Evolutionary conservation across 2,329 filamentous ascomycete species (phyloP).

Genomic region (Cryphonectria nitschkei): DNA sequence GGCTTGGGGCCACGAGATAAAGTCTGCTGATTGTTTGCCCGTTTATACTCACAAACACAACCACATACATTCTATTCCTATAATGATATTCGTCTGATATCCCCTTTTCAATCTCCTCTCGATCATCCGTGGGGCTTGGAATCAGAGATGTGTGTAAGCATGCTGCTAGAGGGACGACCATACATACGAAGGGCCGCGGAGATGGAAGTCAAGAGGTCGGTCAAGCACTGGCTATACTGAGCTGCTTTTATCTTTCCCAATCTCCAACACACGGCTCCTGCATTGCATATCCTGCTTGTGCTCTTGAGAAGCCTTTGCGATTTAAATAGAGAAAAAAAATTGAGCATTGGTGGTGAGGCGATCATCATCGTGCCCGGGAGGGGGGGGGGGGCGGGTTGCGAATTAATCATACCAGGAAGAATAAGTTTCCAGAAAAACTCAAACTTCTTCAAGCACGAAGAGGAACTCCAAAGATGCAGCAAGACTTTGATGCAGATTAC

Average conservation of each 20-base stretch:
- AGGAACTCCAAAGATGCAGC: not conserved
- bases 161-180: not conserved
- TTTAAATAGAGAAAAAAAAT: too few relatives aligned
- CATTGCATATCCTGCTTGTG: too few relatives aligned
- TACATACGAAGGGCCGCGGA: not conserved
- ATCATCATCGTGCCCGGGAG: too few relatives aligned
- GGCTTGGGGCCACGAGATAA: not conserved
- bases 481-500: not conserved
- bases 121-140: not conserved
- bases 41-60: not conserved
- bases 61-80: conserved; percentile 26
- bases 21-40: not conserved
- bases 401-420: too few relatives aligned
- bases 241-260: not conserved
- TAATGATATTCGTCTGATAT: conserved; percentile 27
- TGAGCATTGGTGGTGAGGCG: too few relatives aligned
- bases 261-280: too few relatives aligned
- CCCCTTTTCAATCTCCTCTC: not conserved
- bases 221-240: not conserved
- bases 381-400: too few relatives aligned
- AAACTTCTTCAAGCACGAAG: not conserved
- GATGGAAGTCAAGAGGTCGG: not conserved
- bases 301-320: too few relatives aligned
- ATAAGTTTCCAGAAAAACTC: not conserved
- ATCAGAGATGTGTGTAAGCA: not conserved